Evolutionary conservation across 2,329 filamentous ascomycete species (phyloP).

Genomic region (Fusarium sp.): DNA sequence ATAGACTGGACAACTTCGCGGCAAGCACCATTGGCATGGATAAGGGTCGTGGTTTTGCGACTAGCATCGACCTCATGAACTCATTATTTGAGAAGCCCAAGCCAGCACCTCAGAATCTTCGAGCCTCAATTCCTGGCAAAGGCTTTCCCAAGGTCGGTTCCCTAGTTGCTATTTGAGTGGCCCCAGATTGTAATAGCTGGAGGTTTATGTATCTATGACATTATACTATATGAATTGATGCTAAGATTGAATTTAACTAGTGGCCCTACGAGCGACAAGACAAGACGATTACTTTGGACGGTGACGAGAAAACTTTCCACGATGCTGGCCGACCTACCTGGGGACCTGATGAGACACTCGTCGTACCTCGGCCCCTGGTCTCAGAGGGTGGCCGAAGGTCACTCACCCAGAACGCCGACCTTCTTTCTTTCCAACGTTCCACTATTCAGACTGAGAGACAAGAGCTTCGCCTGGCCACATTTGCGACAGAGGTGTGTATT

Average conservation of each 20-base stretch:
- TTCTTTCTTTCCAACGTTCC: constrained; percentile 55
- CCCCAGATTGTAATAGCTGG: constrained; percentile 45
- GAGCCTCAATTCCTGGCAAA: constrained; percentile 68
- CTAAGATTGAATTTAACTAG: constrained; percentile 72
- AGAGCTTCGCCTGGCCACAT: constrained; percentile 76
- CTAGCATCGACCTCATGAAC: constrained; percentile 96
- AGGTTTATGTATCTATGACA: constrained; percentile 55
- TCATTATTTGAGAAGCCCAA: constrained; percentile 86
- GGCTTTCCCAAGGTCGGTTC: constrained; percentile 92
- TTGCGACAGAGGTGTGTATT: constrained; percentile 68
- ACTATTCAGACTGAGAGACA: constrained; percentile 75
- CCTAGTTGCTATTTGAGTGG: constrained; percentile 56
- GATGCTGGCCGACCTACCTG: constrained; percentile 84
- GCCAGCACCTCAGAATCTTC: constrained; percentile 68
- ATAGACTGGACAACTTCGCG: constrained; percentile 50
- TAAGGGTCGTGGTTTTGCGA: constrained; percentile 80
- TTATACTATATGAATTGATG: constrained; percentile 54
- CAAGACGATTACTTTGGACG: constrained; percentile 77
- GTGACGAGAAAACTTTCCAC: constrained; percentile 78
- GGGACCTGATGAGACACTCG: constrained; percentile 80
- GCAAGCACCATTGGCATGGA: constrained; percentile 54
- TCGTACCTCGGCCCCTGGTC: constrained; percentile 65
- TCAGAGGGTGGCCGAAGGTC: constrained; percentile 59
- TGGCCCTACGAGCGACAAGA: constrained; percentile 88
- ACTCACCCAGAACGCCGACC: constrained; percentile 47